Evolutionary conservation across 352 stramenopile species (phyloP).

Genomic region (Phytophthora sp.): DNA sequence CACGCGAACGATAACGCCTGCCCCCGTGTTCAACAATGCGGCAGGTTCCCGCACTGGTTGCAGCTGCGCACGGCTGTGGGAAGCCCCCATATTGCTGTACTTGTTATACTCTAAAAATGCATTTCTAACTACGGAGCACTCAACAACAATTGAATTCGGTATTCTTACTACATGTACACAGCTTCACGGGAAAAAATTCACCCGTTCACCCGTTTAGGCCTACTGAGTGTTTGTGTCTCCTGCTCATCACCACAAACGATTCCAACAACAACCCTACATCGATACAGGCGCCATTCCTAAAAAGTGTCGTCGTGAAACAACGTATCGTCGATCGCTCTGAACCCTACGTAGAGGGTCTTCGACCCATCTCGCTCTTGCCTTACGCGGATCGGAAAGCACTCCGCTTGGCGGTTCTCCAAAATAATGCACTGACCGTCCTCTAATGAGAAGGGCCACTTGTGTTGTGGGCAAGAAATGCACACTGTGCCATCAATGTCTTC

Average conservation of each 20-base stretch:
- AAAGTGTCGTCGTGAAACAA: constrained; percentile 84
- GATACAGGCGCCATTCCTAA: constrained; percentile 29
- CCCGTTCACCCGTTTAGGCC: constrained; percentile 4
- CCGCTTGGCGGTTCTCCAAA: constrained; percentile 48
- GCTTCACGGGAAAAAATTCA: neutral
- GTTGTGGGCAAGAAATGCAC: constrained; percentile 78
- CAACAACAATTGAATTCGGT: too few species aligned
- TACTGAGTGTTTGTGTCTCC: neutral
- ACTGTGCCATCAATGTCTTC: constrained; percentile 78
- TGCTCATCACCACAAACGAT: constrained; percentile 12
- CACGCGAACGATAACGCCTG: constrained; percentile 60
- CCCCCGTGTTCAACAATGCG: constrained; percentile 49
- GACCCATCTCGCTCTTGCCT: constrained; percentile 47
- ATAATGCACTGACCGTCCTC: constrained; percentile 77
- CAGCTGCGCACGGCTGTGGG: constrained; percentile 37
- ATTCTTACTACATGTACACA: neutral
- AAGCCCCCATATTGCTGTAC: constrained; percentile 41
- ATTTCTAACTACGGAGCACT: constrained; percentile 4
- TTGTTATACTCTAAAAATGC: constrained; percentile 15
- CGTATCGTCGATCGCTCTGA: constrained; percentile 53
- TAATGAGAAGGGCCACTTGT: constrained; percentile 86
- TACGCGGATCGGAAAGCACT: constrained; percentile 72
- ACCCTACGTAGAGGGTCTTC: constrained; percentile 73
- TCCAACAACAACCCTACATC: constrained; percentile 13
- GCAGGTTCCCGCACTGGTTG: constrained; percentile 41